Conservation (phyloP, 306 rosid genomes). For the Quercus ilex region DNA sequence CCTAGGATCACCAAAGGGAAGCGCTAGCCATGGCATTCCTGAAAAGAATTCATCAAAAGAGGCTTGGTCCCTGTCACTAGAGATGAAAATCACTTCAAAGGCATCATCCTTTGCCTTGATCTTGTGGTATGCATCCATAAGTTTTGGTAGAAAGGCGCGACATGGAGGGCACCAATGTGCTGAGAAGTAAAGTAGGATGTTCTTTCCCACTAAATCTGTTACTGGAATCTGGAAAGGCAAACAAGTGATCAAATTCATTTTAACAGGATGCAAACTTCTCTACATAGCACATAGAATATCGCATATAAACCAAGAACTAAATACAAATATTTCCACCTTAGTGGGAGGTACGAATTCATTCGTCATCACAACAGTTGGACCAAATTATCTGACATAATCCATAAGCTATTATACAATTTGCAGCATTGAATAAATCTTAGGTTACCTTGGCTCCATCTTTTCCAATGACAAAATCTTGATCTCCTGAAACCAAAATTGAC, state of each 20-base stretch:
- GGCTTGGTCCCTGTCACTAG: conserved; percentile 59
- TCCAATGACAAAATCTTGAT: conserved; percentile 43
- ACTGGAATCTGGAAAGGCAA: conserved; percentile 48
- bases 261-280: background rate
- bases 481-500: conserved; percentile 54
- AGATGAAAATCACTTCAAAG: conserved; percentile 68
- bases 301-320: background rate
- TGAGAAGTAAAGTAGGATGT: conserved; percentile 74
- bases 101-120: conserved; percentile 55
- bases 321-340: background rate
- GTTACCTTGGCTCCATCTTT: conserved; percentile 56
- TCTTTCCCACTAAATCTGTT: conserved; percentile 64
- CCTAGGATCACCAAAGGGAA: conserved; percentile 74
- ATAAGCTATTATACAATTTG: background rate
- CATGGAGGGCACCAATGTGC: conserved; percentile 86
- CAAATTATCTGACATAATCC: background rate
- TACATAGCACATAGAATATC: background rate
- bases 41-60: conserved; percentile 60
- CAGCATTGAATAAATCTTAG: background rate
- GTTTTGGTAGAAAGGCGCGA: conserved; percentile 75
- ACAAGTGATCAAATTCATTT: background rate
- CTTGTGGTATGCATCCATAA: conserved; percentile 50
- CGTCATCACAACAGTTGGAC: background rate
- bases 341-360: background rate
- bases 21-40: conserved; percentile 85